Conservation (phyloP, 78 protist species). For the Acrasis kona region DNA sequence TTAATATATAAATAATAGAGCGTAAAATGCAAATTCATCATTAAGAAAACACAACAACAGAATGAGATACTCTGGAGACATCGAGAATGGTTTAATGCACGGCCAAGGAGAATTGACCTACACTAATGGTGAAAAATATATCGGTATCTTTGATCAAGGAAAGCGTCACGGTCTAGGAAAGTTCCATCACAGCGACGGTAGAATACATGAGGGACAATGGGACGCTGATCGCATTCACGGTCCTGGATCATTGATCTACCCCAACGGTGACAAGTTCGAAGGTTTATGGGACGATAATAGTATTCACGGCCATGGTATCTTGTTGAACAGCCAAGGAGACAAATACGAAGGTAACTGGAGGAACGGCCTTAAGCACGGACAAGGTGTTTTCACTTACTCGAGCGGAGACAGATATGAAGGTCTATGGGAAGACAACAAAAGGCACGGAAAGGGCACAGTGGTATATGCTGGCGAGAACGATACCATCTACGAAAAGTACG, state of each 20-base stretch:
- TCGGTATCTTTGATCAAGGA: conserved; percentile 31
- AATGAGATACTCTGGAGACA: conserved; percentile 38
- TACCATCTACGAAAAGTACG: too few species aligned
- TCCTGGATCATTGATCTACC: conserved; percentile 1
- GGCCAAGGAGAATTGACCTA: conserved; percentile 28
- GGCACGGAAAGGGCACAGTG: conserved; percentile 7
- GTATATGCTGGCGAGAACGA: background rate
- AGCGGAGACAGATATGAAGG: conserved; percentile 17
- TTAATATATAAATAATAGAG: too few species aligned
- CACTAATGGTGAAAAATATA: conserved; percentile 40
- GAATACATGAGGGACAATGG: conserved; percentile 22
- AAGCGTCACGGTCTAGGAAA: conserved; percentile 6
- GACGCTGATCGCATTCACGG: background rate
- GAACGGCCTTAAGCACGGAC: too few species aligned
- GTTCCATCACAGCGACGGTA: conserved; percentile 11
- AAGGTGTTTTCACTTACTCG: too few species aligned
- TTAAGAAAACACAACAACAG: too few species aligned
- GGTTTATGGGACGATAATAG: conserved; percentile 19
- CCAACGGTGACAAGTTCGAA: conserved; percentile 15
- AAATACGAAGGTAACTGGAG: conserved; percentile 26
- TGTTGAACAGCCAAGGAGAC: conserved; percentile 6
- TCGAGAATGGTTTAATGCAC: conserved; percentile 18
- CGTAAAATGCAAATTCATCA: too few species aligned
- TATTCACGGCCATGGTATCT: too few species aligned
- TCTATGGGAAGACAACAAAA: background rate